phyloP scores from a whole-genome alignment of 306 rosid genomes.

The Prinsepia uniflora region DNA sequence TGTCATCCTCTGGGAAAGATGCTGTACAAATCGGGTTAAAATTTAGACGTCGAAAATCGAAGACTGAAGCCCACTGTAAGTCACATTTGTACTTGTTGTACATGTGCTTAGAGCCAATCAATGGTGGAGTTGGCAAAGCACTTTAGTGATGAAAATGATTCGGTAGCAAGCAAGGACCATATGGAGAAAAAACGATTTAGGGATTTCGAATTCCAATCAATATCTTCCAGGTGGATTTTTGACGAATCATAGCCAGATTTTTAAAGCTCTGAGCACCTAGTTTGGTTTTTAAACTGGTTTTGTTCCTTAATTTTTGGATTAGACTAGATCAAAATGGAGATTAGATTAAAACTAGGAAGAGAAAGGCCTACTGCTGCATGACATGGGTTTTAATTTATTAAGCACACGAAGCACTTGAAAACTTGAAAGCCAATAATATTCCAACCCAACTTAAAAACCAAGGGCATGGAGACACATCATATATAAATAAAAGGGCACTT shows the following conservation, averaged over 20 bases:
- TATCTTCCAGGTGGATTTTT: no score
- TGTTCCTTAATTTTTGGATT: neutral
- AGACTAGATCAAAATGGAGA: neutral
- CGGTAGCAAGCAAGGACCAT: neutral
- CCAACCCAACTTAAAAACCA: neutral
- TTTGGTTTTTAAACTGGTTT: constrained; percentile 9
- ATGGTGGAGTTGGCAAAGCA: constrained; percentile 17
- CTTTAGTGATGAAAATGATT: neutral
- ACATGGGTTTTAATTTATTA: neutral
- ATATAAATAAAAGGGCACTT: no score
- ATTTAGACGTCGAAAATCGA: neutral
- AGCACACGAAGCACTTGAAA: neutral
- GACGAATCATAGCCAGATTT: neutral
- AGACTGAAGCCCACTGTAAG: neutral
- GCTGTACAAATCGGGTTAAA: neutral
- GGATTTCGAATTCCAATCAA: neutral
- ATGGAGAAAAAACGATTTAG: neutral
- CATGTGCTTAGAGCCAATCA: no score
- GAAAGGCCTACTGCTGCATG: constrained; percentile 9
- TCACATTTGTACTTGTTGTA: no score
- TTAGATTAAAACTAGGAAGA: neutral
- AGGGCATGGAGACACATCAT: neutral
- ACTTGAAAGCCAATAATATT: neutral
- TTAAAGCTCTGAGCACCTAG: neutral
- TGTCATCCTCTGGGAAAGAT: neutral